Conservation (phyloP, 2,329 filamentous ascomycete species). For the Fusarium sp. region DNA sequence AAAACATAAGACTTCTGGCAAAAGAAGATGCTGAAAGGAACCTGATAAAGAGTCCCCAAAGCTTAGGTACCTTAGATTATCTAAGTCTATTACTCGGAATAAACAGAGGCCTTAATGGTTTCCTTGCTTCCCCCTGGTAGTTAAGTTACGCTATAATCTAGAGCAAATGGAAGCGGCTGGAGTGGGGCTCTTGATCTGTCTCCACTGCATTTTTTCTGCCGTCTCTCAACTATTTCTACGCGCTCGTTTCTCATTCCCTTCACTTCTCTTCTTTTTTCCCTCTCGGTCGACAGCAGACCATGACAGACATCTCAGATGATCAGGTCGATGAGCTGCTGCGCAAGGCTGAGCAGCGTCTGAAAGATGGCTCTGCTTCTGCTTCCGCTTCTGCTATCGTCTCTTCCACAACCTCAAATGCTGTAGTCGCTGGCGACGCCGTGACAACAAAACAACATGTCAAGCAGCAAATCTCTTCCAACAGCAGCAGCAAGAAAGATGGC, state of each 20-base stretch:
- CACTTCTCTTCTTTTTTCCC: constrained; percentile 19
- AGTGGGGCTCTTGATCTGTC: neutral
- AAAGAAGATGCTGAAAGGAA: neutral
- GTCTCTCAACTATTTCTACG: constrained; percentile 33
- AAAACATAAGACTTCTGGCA: neutral
- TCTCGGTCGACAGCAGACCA: constrained; percentile 42
- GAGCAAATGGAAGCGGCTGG: neutral
- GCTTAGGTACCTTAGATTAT: neutral
- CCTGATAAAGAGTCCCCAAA: neutral
- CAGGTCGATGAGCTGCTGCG: constrained; percentile 48
- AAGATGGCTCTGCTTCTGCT: constrained; percentile 33
- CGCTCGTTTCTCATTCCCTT: constrained; percentile 25
- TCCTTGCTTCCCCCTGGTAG: neutral
- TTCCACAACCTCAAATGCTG: constrained; percentile 19
- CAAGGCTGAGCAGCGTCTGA: constrained; percentile 49
- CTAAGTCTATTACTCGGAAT: neutral
- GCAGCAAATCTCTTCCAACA: constrained; percentile 31
- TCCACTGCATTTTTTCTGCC: constrained; percentile 33
- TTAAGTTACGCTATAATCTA: no score
- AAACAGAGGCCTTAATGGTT: neutral
- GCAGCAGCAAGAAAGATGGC: constrained; percentile 39
- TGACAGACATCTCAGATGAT: constrained; percentile 46
- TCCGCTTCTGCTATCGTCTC: constrained; percentile 22
- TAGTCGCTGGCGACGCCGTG: constrained; percentile 25
- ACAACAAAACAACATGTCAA: constrained; percentile 24